phyloP scores from a whole-genome alignment of 2,329 filamentous ascomycete species.

The Sarocladiaceae sp. region DNA sequence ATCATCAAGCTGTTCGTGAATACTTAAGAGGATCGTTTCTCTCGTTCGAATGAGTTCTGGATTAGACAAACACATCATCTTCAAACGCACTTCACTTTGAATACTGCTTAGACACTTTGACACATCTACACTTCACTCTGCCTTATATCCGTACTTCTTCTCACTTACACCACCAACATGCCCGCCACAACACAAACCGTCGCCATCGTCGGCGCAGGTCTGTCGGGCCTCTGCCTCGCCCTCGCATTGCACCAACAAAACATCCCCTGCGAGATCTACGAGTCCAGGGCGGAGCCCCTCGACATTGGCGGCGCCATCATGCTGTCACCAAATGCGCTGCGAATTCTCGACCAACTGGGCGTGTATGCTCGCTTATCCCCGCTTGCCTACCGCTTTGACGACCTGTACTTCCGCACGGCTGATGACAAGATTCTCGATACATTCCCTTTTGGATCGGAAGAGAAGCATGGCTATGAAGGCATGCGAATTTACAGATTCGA shows the following conservation, averaged over 20 bases:
- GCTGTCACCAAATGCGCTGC: constrained; percentile 53
- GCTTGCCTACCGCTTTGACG: constrained; percentile 45
- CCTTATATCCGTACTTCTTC: not conserved
- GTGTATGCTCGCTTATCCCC: constrained; percentile 39
- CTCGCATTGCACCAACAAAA: constrained; percentile 44
- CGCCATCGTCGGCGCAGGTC: constrained; percentile 30
- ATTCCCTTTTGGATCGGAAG: constrained; percentile 41
- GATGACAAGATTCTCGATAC: constrained; percentile 26
- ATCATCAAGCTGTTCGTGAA: too few relatives aligned
- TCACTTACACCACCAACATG: not conserved
- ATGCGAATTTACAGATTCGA: constrained; percentile 48
- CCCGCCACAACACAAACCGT: constrained; percentile 10
- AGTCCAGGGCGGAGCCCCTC: constrained; percentile 36
- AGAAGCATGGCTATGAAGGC: constrained; percentile 45
- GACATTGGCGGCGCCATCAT: constrained; percentile 50
- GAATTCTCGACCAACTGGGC: constrained; percentile 43
- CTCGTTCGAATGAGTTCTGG: too few relatives aligned
- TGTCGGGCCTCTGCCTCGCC: constrained; percentile 45
- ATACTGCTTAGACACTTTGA: not conserved
- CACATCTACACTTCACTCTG: not conserved
- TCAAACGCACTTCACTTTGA: not conserved
- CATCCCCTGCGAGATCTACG: constrained; percentile 46
- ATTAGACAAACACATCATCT: too few relatives aligned
- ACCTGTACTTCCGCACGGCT: constrained; percentile 37
- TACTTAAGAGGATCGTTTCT: too few relatives aligned